These are phyloP conservation scores for Cladorrhinum samala DNA, from an alignment of 495 filamentous ascomycete species.

Conservation along the genomic window DNA sequence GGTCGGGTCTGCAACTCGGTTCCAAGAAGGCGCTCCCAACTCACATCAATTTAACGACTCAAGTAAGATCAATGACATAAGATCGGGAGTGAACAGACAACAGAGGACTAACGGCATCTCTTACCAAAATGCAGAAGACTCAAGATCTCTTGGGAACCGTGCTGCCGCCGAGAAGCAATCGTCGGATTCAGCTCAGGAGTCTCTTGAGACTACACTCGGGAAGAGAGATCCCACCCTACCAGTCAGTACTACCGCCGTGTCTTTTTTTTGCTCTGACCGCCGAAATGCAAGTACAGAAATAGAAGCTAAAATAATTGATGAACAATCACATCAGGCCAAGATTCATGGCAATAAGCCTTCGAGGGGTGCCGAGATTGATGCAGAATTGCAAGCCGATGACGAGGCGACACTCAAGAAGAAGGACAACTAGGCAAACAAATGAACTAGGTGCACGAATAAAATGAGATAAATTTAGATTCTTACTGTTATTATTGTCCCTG, in stretches of 20 bases:
- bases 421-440: constrained; percentile 47
- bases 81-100: not conserved
- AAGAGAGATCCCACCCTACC: constrained; percentile 64
- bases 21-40: constrained; percentile 59
- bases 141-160: constrained; percentile 73
- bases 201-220: constrained; percentile 49
- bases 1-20: constrained; percentile 43
- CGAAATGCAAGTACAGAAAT: not conserved
- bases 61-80: constrained; percentile 39
- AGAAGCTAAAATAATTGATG: constrained; percentile 10
- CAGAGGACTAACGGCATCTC: not conserved
- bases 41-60: constrained; percentile 67
- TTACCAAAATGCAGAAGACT: constrained; percentile 53
- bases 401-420: constrained; percentile 60
- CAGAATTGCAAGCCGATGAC: constrained; percentile 62
- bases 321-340: constrained; percentile 45
- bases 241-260: constrained; percentile 38
- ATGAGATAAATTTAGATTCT: not conserved
- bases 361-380: constrained; percentile 65
- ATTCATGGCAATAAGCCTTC: constrained; percentile 66
- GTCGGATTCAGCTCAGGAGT: constrained; percentile 25
- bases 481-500: not conserved
- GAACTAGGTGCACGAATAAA: no score
- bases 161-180: constrained; percentile 46
- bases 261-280: no score